Conservation (phyloP, 768 basidiomycete genomes). For the Cystobasidium ongulense region DNA sequence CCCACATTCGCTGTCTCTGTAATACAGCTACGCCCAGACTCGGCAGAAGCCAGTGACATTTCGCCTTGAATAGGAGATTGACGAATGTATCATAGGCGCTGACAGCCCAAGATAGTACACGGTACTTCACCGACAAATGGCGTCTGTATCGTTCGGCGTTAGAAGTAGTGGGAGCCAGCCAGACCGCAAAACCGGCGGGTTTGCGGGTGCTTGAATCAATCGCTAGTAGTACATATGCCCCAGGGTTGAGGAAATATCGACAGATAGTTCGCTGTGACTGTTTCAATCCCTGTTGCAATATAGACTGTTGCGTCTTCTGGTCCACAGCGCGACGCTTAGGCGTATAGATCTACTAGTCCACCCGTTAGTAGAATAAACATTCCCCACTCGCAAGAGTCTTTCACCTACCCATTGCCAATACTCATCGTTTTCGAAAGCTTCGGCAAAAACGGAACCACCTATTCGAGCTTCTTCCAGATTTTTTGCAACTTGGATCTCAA, state of each 20-base stretch:
- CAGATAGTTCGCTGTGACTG: not conserved
- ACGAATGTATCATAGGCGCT: not conserved
- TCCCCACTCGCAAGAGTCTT: not conserved
- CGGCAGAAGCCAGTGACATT: not conserved
- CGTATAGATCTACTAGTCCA: not conserved
- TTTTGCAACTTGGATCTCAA: not conserved
- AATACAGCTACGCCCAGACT: not conserved
- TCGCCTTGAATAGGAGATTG: too few species aligned
- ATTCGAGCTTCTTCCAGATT: not conserved
- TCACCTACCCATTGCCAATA: conserved; percentile 1
- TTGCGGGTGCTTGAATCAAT: not conserved
- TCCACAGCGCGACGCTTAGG: not conserved
- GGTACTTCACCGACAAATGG: not conserved
- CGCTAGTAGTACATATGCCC: not conserved
- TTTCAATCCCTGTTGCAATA: not conserved
- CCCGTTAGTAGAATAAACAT: not conserved
- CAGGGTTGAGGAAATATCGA: not conserved
- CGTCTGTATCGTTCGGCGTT: not conserved
- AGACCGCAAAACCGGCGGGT: not conserved
- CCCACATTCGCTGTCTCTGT: not conserved
- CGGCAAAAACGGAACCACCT: not conserved
- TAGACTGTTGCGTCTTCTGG: not conserved
- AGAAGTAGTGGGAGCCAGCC: not conserved
- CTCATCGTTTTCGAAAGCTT: not conserved
- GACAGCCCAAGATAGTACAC: not conserved